Conservation (phyloP, 2,329 filamentous ascomycete genomes). For the Botrytis byssoidea region DNA sequence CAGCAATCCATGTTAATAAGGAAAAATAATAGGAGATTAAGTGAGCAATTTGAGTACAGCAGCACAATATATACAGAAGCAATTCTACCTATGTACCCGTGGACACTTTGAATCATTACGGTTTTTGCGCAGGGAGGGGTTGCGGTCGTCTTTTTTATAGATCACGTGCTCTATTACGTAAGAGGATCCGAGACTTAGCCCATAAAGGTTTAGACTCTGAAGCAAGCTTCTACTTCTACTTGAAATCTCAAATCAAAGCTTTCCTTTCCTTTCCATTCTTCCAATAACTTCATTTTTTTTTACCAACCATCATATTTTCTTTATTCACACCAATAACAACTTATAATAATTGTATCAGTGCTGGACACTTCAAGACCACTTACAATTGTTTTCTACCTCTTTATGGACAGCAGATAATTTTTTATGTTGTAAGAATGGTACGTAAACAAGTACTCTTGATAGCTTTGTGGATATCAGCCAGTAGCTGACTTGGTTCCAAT, state of each 20-base stretch:
- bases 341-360: constrained; percentile 28
- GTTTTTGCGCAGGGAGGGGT: background rate
- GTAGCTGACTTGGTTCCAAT: constrained; percentile 13
- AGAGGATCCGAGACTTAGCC: background rate
- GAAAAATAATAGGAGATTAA: background rate
- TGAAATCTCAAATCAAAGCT: constrained; percentile 12
- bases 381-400: constrained; percentile 17
- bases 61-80: constrained; percentile 7
- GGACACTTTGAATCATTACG: too few relatives aligned
- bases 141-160: background rate
- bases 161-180: background rate
- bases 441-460: constrained; percentile 14
- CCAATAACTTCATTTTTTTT: constrained; percentile 7
- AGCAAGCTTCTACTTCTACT: background rate
- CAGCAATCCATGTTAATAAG: background rate
- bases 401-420: constrained; percentile 31
- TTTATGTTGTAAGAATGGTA: constrained; percentile 36
- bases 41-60: background rate
- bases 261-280: background rate
- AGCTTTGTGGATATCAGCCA: background rate
- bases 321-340: background rate
- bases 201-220: constrained; percentile 2
- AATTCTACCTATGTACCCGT: background rate
- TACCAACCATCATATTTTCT: constrained; percentile 12
- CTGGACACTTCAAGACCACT: constrained; percentile 34